Evolutionary conservation across 495 filamentous ascomycete species (phyloP), one percentile per base, ranked within the genome.

Genomic region (Lasiosphaeris hirsuta): DNA sequence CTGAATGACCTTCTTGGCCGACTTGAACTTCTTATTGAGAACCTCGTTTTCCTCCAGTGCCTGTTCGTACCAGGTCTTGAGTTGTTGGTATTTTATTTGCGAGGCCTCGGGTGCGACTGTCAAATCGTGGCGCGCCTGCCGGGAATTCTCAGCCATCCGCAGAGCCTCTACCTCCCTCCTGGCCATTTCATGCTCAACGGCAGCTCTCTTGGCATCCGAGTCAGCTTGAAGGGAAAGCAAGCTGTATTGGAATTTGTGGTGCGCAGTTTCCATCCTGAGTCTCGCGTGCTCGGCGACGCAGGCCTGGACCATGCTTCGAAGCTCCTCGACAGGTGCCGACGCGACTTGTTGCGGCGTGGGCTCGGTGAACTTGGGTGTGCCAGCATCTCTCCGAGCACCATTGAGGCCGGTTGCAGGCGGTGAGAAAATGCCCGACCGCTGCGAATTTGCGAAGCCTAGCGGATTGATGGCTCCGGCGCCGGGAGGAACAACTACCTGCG

Each of bases 171-270:
- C 88, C 70, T 98, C 95, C 35, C 89, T 82, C 54, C 88, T 85
- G n/a, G 87, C 88, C 76, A 97, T 90, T 47, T 95, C 89, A 56
- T 95, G 90, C 72, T 98, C 94, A 10, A 97, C 94, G 37, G 85
- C 89, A 56, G 92, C 90, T 38, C 92, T 84, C 69, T 95, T 92
- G 4, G 89, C 80, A 19, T 91, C 87, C 69, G 96, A 92, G 33
- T 86, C 83, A 41, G 88, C 93, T 64, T 95, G 90, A 50, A 97
- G 89, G 48, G 80, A 86, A 18, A 96, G 81, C 58, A 98, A 80
- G 63, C 86, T 90, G 65, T 94, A 90, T 68, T 97, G 93, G 46
- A 98, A 74, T 65, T 94, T 96, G 76, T 95, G 87, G 67, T 98
- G 94, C 19, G 95, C 86, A 1, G 89, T 86, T 44, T 88, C 87